Percentiles rank a stretch among this genome's conserved stretches.
phyloP scores from a whole-genome alignment of 352 stramenopile genomes.

The Pythium phragmiticola region DNA sequence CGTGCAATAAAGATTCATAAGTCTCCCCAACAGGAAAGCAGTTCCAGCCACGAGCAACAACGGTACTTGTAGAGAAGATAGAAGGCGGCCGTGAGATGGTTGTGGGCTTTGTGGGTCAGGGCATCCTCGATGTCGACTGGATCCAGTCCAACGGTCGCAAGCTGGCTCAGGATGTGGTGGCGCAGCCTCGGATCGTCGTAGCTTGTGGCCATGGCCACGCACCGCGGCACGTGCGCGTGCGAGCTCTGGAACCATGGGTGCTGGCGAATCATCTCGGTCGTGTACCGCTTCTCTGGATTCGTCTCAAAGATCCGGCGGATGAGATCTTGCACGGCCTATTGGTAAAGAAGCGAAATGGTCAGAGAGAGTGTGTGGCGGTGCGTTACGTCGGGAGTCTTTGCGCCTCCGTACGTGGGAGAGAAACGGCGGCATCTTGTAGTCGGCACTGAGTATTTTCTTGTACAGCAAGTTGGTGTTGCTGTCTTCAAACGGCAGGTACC shows the following conservation, averaged over 20 bases:
- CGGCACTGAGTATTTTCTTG: conserved; percentile 90
- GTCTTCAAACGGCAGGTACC: conserved; percentile 92
- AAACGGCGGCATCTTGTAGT: conserved; percentile 83
- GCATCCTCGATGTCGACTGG: conserved; percentile 36
- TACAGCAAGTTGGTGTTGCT: conserved; percentile 91
- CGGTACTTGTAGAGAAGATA: conserved; percentile 60
- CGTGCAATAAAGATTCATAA: no score
- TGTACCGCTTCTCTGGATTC: conserved; percentile 75
- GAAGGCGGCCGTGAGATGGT: conserved; percentile 72
- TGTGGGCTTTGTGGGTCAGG: conserved; percentile 55
- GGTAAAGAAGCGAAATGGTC: neutral
- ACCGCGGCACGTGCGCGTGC: conserved; percentile 16
- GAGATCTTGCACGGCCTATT: conserved; percentile 66
- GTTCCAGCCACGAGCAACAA: neutral
- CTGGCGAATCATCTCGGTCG: conserved; percentile 70
- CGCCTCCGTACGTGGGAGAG: conserved; percentile 47
- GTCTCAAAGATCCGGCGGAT: conserved; percentile 84
- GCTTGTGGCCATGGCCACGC: conserved; percentile 26
- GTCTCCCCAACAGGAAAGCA: neutral
- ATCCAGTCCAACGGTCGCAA: conserved; percentile 52
- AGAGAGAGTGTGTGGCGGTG: no score
- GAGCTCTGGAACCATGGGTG: conserved; percentile 75
- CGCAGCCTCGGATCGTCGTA: conserved; percentile 29
- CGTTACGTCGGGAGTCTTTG: neutral
- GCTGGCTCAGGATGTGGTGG: conserved; percentile 49